Percentiles rank a stretch among this genome's conserved stretches.
These are phyloP conservation scores for Allium cepa DNA, from an alignment of 106 monocot genomes.

Conservation along the genomic window DNA sequence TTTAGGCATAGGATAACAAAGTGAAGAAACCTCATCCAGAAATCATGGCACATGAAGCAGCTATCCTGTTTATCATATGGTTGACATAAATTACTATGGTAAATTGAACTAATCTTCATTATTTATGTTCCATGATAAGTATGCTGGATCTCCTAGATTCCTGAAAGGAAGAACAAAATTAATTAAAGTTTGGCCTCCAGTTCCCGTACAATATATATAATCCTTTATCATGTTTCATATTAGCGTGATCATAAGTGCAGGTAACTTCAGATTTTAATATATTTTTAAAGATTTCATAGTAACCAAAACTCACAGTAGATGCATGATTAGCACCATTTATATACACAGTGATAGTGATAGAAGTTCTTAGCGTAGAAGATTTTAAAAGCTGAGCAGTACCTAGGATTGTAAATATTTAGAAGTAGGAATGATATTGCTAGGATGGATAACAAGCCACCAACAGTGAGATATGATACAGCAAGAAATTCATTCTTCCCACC, in stretches of 20 bases:
- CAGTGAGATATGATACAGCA: conserved; percentile 55
- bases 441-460: conserved; percentile 52
- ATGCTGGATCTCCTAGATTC: conserved; percentile 2
- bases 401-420: conserved; percentile 53
- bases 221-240: neutral
- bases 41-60: conserved; percentile 2
- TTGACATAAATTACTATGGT: neutral
- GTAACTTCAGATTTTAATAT: neutral
- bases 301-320: too few relatives aligned
- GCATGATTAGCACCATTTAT: too few relatives aligned
- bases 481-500: conserved; percentile 80
- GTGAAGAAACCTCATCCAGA: neutral
- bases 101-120: neutral
- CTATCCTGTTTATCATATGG: too few relatives aligned
- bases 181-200: too few relatives aligned
- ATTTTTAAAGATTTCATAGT: too few relatives aligned
- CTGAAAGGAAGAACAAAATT: neutral
- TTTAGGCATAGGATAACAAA: neutral
- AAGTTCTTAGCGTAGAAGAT: neutral
- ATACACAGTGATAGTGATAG: neutral
- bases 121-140: conserved; percentile 7
- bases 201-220: too few relatives aligned
- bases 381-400: conserved; percentile 19
- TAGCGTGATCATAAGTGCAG: neutral
- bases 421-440: conserved; percentile 42